Evolutionary conservation across 1,284 basidiomycete genomes (phyloP), one percentile per base, ranked within the genome.

Genomic region (Malassezia psittaci): DNA sequence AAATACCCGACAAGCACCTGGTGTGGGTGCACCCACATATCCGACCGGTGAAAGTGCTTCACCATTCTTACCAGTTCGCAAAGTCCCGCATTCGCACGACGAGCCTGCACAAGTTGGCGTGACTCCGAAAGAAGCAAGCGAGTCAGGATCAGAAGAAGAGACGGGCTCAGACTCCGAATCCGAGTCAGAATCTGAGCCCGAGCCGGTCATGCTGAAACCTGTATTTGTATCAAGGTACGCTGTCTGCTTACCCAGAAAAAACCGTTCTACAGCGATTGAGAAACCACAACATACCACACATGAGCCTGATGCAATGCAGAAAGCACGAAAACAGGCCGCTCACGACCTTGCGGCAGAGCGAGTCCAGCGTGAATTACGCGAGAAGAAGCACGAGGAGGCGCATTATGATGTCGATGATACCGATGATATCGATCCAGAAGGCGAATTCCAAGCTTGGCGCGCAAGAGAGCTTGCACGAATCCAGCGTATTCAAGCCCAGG

Each of bases 401-500:
- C 85, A 86, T 13, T 51, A 48, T 1, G 90, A 96, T 58, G 81
- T 98, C 0, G 91, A 96, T 77, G 94, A 98, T 75, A 87, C 88
- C 1, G 94, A 99, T 70, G 91, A 87, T 1, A 73, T 91, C 45
- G 91, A 98, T 69, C 88, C 90, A 1, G 81, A 83, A 21, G 85
- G 77, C 47, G 94, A 99, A 76, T 99, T 99, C 65, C 88, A 93
- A 68, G 88, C 86, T 1, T 99, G 94, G 94, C 83, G 90, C 49
- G 76, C 93, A 43, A 83, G 94, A 54, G 94, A 99, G 75, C 81
- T 98, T 5, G 83, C 81, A 18, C 83, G 94, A 49, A 86, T 99
- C 57, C 87, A 91, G 74, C 83, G 85, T 52, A 90, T 96, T 76
- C 88, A 88, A 74, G 86, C 91, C 68, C 87, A 85, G 0, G 83